Conservation (phyloP, 2,329 filamentous ascomycete species). For the Metarhizium humberi region DNA sequence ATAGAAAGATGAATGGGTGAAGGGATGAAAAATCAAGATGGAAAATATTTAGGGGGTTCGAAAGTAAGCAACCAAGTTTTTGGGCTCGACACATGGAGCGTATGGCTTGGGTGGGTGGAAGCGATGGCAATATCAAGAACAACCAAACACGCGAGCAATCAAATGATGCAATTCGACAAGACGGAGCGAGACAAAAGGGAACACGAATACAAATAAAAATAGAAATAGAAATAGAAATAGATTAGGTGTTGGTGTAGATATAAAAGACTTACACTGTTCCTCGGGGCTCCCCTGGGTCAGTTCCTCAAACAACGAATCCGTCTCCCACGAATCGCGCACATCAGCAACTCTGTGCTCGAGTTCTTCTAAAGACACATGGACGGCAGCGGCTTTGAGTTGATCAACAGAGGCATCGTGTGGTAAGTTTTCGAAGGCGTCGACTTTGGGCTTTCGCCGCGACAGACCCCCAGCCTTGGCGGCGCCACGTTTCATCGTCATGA, state of each 20-base stretch:
- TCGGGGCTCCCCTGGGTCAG: constrained; percentile 44
- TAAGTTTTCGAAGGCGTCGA: constrained; percentile 26
- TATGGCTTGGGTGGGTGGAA: too few species aligned
- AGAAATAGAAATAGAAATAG: too few species aligned
- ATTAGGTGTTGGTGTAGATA: too few species aligned
- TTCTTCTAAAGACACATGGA: constrained; percentile 29
- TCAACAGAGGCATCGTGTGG: constrained; percentile 24
- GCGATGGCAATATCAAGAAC: too few species aligned
- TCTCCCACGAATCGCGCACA: constrained; percentile 49
- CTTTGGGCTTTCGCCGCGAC: constrained; percentile 22
- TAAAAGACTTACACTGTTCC: constrained; percentile 19
- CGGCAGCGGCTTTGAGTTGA: constrained; percentile 26
- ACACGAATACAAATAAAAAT: too few species aligned
- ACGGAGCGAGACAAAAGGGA: too few species aligned
- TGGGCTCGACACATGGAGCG: too few species aligned
- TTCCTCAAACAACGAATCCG: constrained; percentile 54
- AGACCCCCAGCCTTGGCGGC: constrained; percentile 20
- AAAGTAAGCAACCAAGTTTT: too few species aligned
- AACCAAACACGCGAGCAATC: too few species aligned
- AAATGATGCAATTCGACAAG: too few species aligned
- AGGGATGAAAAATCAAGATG: too few species aligned
- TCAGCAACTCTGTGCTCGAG: constrained; percentile 44
- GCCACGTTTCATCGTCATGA: constrained; percentile 12
- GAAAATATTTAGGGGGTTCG: too few species aligned
- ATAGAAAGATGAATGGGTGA: neutral